A percentile compares a stretch with the other conserved stretches of the same genome.
Evolutionary conservation across 75 land plant species (phyloP).

Genomic region (Selaginella moellendorffii): DNA sequence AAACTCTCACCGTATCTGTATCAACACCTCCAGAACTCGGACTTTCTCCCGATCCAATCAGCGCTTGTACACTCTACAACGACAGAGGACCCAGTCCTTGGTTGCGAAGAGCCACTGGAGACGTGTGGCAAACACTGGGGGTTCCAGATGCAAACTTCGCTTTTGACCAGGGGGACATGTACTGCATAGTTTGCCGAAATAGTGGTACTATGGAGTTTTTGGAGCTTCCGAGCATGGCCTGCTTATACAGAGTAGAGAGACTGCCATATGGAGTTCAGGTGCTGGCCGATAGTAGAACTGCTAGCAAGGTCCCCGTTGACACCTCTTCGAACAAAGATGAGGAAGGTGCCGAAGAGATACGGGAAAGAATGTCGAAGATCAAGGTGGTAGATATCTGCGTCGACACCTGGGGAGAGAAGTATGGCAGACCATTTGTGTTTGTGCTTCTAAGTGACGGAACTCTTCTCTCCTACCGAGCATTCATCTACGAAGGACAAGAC

Average conservation of each 20-base stretch:
- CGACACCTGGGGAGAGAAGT: slow-evolving; percentile 77
- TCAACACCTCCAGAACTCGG: slow-evolving; percentile 36
- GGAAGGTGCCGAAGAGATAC: slow-evolving; percentile 2
- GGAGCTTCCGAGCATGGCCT: slow-evolving; percentile 73
- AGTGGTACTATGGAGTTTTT: slow-evolving; percentile 68
- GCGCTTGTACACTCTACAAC: slow-evolving; percentile 83
- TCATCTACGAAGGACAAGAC: slow-evolving; percentile 56
- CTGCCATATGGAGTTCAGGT: slow-evolving; percentile 59
- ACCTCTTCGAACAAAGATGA: slow-evolving; percentile 11
- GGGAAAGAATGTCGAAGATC: slow-evolving; percentile 19
- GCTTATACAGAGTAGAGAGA: slow-evolving; percentile 68
- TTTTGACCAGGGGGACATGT: slow-evolving; percentile 65
- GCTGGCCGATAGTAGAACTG: slow-evolving; percentile 34
- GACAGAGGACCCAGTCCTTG: slow-evolving; percentile 92
- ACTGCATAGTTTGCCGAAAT: slow-evolving; percentile 70
- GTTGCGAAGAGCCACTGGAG: slow-evolving; percentile 78
- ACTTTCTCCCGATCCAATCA: slow-evolving; percentile 34
- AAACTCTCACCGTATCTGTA: slow-evolving; percentile 46
- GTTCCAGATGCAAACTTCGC: slow-evolving; percentile 41
- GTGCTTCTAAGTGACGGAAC: slow-evolving; percentile 83
- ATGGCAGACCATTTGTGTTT: slow-evolving; percentile 73
- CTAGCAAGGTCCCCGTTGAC: slow-evolving; percentile 1
- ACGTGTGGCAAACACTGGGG: slow-evolving; percentile 77
- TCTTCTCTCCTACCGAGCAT: slow-evolving; percentile 83
- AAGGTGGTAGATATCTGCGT: slow-evolving; percentile 69